Evolutionary conservation across 768 basidiomycete genomes (phyloP).

Genomic region (Psilocybe cyanescens): DNA sequence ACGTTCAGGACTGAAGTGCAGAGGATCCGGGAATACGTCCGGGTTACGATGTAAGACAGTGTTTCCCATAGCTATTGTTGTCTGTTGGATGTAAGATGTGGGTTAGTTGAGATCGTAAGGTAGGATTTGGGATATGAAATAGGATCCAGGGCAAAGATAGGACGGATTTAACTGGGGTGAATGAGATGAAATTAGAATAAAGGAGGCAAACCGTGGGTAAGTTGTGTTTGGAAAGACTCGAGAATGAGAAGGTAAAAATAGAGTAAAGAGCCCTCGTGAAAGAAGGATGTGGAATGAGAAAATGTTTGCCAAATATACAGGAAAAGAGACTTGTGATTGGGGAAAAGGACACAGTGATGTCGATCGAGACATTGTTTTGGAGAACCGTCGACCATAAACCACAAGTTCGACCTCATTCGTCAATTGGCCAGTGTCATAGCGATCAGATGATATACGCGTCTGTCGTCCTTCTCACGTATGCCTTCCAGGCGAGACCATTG

Average conservation of each 20-base stretch:
- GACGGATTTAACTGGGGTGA: neutral
- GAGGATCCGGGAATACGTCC: slow-evolving; percentile 41
- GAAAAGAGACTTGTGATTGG: slow-evolving; percentile 6
- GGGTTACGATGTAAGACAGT: slow-evolving; percentile 39
- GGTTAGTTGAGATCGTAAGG: neutral
- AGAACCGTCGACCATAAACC: neutral
- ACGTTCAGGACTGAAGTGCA: slow-evolving; percentile 39
- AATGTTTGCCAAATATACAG: neutral
- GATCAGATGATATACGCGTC: neutral
- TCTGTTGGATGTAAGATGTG: slow-evolving; percentile 26
- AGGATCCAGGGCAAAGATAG: slow-evolving; percentile 3
- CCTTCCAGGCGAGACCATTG: neutral
- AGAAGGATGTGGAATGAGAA: neutral
- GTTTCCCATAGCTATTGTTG: slow-evolving; percentile 38
- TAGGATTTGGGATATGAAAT: neutral
- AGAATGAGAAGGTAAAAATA: neutral
- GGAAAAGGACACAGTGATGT: slow-evolving; percentile 1
- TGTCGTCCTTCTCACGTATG: neutral
- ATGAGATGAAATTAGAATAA: slow-evolving; percentile 8
- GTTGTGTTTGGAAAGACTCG: neutral
- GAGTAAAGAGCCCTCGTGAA: neutral
- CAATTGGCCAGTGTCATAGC: neutral
- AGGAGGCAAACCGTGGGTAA: slow-evolving; percentile 5
- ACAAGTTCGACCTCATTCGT: slow-evolving; percentile 1
- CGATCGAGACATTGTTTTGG: slow-evolving; percentile 5